A percentile compares a stretch with the other conserved stretches of the same genome.
phyloP scores from a whole-genome alignment of 805 yeast genomes.

The Metschnikowia orientalis region DNA sequence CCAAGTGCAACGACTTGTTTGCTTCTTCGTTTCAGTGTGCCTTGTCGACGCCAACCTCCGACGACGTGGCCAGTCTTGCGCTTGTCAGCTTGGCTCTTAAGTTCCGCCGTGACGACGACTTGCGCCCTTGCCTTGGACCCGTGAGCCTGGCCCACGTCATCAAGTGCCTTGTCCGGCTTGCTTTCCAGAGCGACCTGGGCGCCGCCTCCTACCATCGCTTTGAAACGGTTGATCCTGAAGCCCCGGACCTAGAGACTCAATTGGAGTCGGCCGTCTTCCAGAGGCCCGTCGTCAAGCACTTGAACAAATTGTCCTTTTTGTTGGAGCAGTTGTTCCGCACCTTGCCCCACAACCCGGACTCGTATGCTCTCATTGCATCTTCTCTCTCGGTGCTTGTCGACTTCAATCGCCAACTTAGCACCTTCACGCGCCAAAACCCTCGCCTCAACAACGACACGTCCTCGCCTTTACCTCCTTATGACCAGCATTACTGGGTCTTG shows the following conservation, averaged over 20 bases:
- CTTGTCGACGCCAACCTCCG: constrained; percentile 18
- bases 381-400: constrained; percentile 22
- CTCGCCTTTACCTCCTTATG: constrained; percentile 12
- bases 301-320: constrained; percentile 46
- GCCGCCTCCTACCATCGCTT: constrained; percentile 18
- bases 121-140: constrained; percentile 20
- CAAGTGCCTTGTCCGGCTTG: constrained; percentile 17
- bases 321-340: constrained; percentile 33
- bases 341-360: constrained; percentile 12
- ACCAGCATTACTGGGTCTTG: constrained; percentile 33
- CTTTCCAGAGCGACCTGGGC: constrained; percentile 16
- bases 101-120: constrained; percentile 22
- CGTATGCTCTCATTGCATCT: constrained; percentile 19
- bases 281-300: constrained; percentile 44
- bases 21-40: constrained; percentile 23
- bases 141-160: constrained; percentile 20
- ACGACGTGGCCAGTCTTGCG: constrained; percentile 26
- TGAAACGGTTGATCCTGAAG: constrained; percentile 11
- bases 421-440: constrained; percentile 13
- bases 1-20: constrained; percentile 25
- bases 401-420: constrained; percentile 26
- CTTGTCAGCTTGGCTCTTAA: constrained; percentile 34
- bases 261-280: constrained; percentile 16
- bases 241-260: constrained; percentile 11
- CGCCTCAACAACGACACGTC: constrained; percentile 11